A percentile compares a stretch with the other conserved stretches of the same genome.
These are phyloP conservation scores for Phytophthora fragariae DNA, from an alignment of 352 stramenopile species.

Conservation along the genomic window DNA sequence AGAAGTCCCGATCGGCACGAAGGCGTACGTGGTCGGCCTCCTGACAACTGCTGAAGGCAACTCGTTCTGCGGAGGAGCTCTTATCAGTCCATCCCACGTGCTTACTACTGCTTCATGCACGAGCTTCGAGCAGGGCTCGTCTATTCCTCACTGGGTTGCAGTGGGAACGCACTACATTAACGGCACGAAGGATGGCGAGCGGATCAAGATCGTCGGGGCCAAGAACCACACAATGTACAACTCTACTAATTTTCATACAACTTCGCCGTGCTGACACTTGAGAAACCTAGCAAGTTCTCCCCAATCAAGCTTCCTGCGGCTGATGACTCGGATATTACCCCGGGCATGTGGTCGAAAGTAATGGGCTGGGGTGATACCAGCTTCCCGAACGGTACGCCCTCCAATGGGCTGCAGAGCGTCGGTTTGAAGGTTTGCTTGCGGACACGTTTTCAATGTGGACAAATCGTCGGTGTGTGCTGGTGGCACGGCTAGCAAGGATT, in stretches of 20 bases:
- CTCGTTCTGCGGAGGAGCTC: too few relatives aligned
- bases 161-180: slow-evolving; percentile 31
- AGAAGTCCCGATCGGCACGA: too few relatives aligned
- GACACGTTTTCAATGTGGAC: too few relatives aligned
- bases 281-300: slow-evolving; percentile 31
- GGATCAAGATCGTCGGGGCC: slow-evolving; percentile 17
- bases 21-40: too few relatives aligned
- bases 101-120: too few relatives aligned
- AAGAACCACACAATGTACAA: slow-evolving; percentile 14
- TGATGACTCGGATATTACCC: slow-evolving; percentile 34
- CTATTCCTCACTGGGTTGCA: slow-evolving; percentile 6
- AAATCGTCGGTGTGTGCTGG: background rate
- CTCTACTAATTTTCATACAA: slow-evolving; percentile 29
- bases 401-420: too few relatives aligned
- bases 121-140: too few relatives aligned
- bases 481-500: background rate
- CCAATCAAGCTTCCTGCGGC: slow-evolving; percentile 39
- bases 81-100: too few relatives aligned
- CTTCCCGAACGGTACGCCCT: background rate
- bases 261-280: slow-evolving; percentile 51
- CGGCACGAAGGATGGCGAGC: background rate
- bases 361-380: slow-evolving; percentile 42
- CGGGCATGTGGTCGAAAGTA: slow-evolving; percentile 32
- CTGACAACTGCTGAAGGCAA: too few relatives aligned
- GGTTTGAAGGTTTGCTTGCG: too few relatives aligned